Base-by-base conservation (phyloP, 768 basidiomycete species). In the Phlegmacium glaucopus region DNA sequence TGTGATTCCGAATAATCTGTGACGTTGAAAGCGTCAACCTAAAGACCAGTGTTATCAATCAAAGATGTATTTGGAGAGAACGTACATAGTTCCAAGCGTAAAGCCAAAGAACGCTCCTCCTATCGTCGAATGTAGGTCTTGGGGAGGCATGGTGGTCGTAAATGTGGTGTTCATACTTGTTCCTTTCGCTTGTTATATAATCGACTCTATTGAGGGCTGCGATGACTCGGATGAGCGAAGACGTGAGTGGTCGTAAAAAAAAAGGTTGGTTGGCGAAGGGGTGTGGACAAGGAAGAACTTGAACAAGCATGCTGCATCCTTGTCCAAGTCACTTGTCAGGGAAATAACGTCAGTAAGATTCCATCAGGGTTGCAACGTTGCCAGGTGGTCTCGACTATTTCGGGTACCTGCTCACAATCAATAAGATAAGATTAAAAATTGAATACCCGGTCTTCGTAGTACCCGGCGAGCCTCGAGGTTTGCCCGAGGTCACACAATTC, bases 41-140 rank as follows among this genome's bases (percentile, higher is more conserved):
- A 41, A 17, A 34, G 9, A 41, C 32, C 6, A 34, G n/a, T 11
- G 11, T n/a, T 11, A 34, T n/a, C 32, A 34, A 34, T n/a, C 32
- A 28, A 15, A 16, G 35, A n/a, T 22, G 22, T 22, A 22, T 22
- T 22, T 22, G 22, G 25, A 22, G 13, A 34, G 34, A 6, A 61
- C 63, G 43, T 41, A 67, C 65, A 62, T 56, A 27, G 65, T 62
- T 18, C 63, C 61, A 28, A 58, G 54, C 25, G 61, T 51, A 50
- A 59, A 67, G 17, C 65, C 65, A 49, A 62, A 62, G 50, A 63
- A 65, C 6, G 61, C 65, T 5, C 59, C 59, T 2, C 56, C 59
- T 13, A 67, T 41, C 5, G 62, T 64, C 18, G 56, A 25, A 39
- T 52, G 51, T 15, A 59, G 17, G 40, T 55, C 50, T 18, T 39